These are phyloP conservation scores for Pulveroboletus sp. DNA, from an alignment of 768 basidiomycete species.

Conservation along the genomic window DNA sequence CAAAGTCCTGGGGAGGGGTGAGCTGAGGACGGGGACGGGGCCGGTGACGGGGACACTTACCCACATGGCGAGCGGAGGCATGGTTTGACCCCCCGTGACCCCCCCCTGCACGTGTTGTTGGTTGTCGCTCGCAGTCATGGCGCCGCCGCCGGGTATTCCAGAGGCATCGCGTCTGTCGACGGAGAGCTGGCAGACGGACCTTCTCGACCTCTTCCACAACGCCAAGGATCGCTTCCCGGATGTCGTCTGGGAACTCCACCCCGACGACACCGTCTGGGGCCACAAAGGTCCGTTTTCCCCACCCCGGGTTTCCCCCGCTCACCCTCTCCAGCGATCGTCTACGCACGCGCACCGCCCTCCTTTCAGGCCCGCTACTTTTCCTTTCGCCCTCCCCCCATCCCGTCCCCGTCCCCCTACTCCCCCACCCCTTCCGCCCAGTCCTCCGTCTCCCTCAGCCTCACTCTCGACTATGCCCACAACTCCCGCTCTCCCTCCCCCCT, in stretches of 20 bases:
- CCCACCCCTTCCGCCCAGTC: constrained; percentile 58
- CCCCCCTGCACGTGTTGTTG: constrained; percentile 27
- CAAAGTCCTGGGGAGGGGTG: constrained; percentile 75
- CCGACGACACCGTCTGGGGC: constrained; percentile 69
- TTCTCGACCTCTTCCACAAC: constrained; percentile 68
- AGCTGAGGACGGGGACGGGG: too few relatives aligned
- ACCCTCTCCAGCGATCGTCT: constrained; percentile 70
- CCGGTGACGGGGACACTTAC: constrained; percentile 42
- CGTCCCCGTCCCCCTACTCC: constrained; percentile 48
- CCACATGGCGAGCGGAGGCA: constrained; percentile 95
- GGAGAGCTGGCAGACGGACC: constrained; percentile 73
- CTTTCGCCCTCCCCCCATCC: constrained; percentile 55
- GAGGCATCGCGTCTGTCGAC: constrained; percentile 70
- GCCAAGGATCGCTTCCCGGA: constrained; percentile 95
- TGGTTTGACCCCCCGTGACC: constrained; percentile 10
- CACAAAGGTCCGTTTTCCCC: constrained; percentile 71
- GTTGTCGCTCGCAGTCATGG: constrained; percentile 25
- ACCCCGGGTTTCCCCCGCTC: neutral
- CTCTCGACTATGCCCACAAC: constrained; percentile 37
- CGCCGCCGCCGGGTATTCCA: constrained; percentile 31
- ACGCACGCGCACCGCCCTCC: constrained; percentile 87
- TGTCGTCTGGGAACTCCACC: constrained; percentile 85
- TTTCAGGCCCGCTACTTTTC: constrained; percentile 91
- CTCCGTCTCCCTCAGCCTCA: constrained; percentile 52
- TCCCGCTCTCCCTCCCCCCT: constrained; percentile 47